Evolutionary conservation across 2,329 filamentous ascomycete species (phyloP), one percentile per base, ranked within the genome.

Genomic region (Tolypocladium paradoxum): DNA sequence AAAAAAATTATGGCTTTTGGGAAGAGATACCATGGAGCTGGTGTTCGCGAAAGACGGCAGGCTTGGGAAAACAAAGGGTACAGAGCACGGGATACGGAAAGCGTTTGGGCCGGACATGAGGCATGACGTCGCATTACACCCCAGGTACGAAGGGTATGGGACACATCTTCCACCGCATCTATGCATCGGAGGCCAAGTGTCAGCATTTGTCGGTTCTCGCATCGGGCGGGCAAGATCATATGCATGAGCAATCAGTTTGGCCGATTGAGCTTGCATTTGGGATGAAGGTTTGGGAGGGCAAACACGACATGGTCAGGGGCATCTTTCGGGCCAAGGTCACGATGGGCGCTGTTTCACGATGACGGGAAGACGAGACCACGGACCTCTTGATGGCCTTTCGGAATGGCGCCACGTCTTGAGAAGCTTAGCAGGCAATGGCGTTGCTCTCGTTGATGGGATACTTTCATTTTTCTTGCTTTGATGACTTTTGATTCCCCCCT

Each of bases 31-130:
- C 31, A 18, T 47, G 46, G 33, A 37, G 46, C 47, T 45, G 52
- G 54, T 54, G 54, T 50, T 47, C 18, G 24, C 43, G 35, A 54
- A 31, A 50, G 40, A 48, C n/a, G 51, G 50, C 33, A 37, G 35
- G 24, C 24, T 52, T 56, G 52, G 45, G n/a, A 50, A 38, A 50
- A 38, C 36, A 35, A 48, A 31, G 47, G 50, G 33, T 33, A 50
- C 34, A 47, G 52, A 46, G 54, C 47, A 52, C 47, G 52, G 54
- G 37, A 52, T 48, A 54, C 46, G 47, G 38, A 45, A 56, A 49
- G 40, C 49, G 49, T 52, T 56, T 35, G 49, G 51, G 37, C 45
- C 40, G 49, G 37, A 36, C 49, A 36, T 18, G 51, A 47, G 36
- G 52, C 46, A 50, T 35, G 54, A 47, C 53, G 52, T 56, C 49